phyloP scores from a whole-genome alignment of 2,329 filamentous ascomycete genomes.

The Alternaria gaisen region DNA sequence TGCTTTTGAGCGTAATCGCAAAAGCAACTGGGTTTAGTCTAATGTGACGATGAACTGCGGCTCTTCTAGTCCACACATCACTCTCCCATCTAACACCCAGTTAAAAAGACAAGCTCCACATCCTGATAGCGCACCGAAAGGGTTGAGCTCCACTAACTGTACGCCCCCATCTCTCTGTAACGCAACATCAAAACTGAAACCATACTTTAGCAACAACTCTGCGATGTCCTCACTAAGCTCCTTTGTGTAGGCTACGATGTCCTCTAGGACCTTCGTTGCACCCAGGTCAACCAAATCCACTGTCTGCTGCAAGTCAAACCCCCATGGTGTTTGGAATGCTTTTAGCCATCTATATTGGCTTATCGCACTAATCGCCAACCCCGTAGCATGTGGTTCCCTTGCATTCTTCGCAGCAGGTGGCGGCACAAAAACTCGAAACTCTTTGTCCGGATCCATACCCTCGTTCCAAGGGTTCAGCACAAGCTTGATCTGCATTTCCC shows the following conservation, averaged over 20 bases:
- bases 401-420: slow-evolving; percentile 34
- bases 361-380: slow-evolving; percentile 18
- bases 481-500: slow-evolving; percentile 36
- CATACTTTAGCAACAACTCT: slow-evolving; percentile 48
- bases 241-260: slow-evolving; percentile 6
- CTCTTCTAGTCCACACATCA: slow-evolving; percentile 50
- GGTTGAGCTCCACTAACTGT: slow-evolving; percentile 57
- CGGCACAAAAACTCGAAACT: slow-evolving; percentile 58
- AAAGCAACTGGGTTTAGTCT: not conserved
- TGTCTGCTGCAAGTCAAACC: not conserved
- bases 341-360: slow-evolving; percentile 24
- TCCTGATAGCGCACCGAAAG: slow-evolving; percentile 55
- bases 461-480: slow-evolving; percentile 56
- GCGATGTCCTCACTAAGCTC: slow-evolving; percentile 15
- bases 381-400: not conserved
- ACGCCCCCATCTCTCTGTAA: slow-evolving; percentile 42
- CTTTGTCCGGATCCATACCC: slow-evolving; percentile 49
- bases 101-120: slow-evolving; percentile 60
- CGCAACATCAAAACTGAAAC: slow-evolving; percentile 57
- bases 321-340: slow-evolving; percentile 9
- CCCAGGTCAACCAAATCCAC: slow-evolving; percentile 7
- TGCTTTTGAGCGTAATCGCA: not conserved
- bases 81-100: slow-evolving; percentile 52
- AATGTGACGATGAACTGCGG: not conserved
- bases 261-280: not conserved